Conservation (phyloP, 345 rosid genomes). For the Gossypium sturtianum region DNA sequence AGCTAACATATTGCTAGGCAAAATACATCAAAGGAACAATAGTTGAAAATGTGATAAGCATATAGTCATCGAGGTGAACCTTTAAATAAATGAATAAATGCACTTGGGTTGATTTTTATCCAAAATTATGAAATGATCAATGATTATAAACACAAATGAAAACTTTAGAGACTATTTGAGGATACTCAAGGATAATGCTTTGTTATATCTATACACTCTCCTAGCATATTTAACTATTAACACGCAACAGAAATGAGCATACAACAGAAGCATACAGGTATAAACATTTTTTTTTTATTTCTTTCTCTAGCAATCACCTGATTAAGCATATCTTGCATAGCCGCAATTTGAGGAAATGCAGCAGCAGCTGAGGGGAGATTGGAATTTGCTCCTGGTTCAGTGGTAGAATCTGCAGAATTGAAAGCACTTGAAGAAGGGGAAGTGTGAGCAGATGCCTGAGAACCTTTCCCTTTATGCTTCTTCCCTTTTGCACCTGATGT, state of each 20-base stretch:
- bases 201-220: not conserved
- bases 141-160: not conserved
- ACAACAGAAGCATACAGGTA: not conserved
- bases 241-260: not conserved
- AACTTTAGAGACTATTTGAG: not conserved
- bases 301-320: constrained; percentile 46
- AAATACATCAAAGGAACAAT: not conserved
- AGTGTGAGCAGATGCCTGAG: constrained; percentile 42
- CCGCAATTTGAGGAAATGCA: constrained; percentile 40
- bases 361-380: constrained; percentile 33
- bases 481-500: constrained; percentile 47
- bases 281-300: not conserved
- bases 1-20: not conserved
- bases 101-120: not conserved
- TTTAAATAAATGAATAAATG: not conserved
- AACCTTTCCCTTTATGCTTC: constrained; percentile 53
- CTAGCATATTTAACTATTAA: not conserved
- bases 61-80: not conserved
- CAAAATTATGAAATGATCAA: not conserved
- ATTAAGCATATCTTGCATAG: constrained; percentile 65
- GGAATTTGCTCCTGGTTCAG: constrained; percentile 37
- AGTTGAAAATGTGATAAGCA: not conserved
- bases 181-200: not conserved
- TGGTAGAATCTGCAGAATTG: constrained; percentile 48
- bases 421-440: constrained; percentile 51